phyloP scores from a whole-genome alignment of 441 rosid genomes.

The Arabidopsis hybrid region DNA sequence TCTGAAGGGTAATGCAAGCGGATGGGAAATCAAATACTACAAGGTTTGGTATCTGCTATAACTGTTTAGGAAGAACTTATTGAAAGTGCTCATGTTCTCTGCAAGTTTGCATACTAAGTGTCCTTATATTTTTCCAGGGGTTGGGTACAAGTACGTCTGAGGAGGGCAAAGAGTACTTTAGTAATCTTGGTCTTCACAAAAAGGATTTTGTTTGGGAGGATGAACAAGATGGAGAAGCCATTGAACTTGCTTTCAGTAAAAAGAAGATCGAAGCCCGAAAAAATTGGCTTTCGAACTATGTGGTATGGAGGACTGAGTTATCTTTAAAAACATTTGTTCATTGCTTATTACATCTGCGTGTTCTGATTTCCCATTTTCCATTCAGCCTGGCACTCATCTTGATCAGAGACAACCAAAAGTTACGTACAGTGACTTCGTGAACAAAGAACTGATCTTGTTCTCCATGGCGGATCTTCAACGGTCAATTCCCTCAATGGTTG shows the following conservation, averaged over 20 bases:
- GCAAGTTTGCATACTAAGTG: not conserved
- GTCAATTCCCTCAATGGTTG: conserved; percentile 96
- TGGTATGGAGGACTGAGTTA: conserved; percentile 53
- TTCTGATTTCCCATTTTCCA: conserved; percentile 34
- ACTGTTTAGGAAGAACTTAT: conserved; percentile 10
- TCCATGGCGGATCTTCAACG: conserved; percentile 97
- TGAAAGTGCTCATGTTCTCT: conserved; percentile 11
- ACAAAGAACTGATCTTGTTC: conserved; percentile 95
- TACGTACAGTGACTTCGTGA: conserved; percentile 88
- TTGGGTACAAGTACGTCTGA: conserved; percentile 85
- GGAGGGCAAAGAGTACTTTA: conserved; percentile 85
- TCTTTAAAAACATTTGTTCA: conserved; percentile 3
- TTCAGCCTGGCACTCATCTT: conserved; percentile 96
- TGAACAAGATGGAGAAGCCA: conserved; percentile 87
- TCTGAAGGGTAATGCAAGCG: conserved; percentile 64
- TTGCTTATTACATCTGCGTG: not conserved
- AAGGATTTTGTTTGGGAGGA: conserved; percentile 86
- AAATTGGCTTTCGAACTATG: conserved; percentile 82
- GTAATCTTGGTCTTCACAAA: conserved; percentile 63
- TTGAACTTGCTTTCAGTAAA: conserved; percentile 98
- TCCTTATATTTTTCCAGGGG: conserved; percentile 60
- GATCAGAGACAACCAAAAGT: conserved; percentile 73
- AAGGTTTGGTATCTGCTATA: conserved; percentile 65
- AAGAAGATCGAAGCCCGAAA: conserved; percentile 96
- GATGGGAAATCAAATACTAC: conserved; percentile 91